Evolutionary conservation across 2,329 filamentous ascomycete genomes (phyloP).

Genomic region (Aurifilum marmelostoma): DNA sequence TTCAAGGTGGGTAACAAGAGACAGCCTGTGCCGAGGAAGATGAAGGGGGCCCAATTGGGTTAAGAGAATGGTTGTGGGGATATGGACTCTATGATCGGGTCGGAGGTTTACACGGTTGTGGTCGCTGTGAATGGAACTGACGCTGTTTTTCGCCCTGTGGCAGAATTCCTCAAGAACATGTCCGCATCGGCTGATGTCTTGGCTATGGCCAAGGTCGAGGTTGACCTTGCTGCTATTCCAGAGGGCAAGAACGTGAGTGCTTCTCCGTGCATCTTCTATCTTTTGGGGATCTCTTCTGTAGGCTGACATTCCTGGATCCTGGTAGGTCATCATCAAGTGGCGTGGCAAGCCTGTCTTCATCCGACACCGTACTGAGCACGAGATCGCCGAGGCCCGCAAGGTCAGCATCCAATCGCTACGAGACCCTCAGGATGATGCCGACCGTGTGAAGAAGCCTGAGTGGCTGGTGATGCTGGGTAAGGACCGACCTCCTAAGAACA

Average conservation of each 20-base stretch:
- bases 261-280: not conserved
- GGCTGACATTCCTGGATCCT: slow-evolving; percentile 13
- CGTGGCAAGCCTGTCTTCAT: slow-evolving; percentile 99
- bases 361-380: slow-evolving; percentile 90
- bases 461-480: slow-evolving; percentile 98
- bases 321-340: slow-evolving; percentile 99
- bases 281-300: not conserved
- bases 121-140: slow-evolving; percentile 13
- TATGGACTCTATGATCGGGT: not conserved
- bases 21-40: slow-evolving; percentile 16
- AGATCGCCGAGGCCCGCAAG: slow-evolving; percentile 94
- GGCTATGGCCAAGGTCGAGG: slow-evolving; percentile 99
- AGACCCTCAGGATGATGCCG: slow-evolving; percentile 87
- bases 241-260: slow-evolving; percentile 98
- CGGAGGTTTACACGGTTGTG: not conserved
- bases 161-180: slow-evolving; percentile 99
- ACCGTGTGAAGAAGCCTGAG: slow-evolving; percentile 97
- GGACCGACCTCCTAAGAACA: slow-evolving; percentile 30
- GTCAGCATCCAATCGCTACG: slow-evolving; percentile 81
- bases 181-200: slow-evolving; percentile 97
- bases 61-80: not conserved
- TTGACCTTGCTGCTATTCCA: slow-evolving; percentile 88
- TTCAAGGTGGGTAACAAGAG: slow-evolving; percentile 74
- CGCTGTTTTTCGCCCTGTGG: slow-evolving; percentile 10
- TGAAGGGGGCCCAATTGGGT: slow-evolving; percentile 8